Conservation (phyloP, 345 rosid species). For the Cochlearia excelsa region DNA sequence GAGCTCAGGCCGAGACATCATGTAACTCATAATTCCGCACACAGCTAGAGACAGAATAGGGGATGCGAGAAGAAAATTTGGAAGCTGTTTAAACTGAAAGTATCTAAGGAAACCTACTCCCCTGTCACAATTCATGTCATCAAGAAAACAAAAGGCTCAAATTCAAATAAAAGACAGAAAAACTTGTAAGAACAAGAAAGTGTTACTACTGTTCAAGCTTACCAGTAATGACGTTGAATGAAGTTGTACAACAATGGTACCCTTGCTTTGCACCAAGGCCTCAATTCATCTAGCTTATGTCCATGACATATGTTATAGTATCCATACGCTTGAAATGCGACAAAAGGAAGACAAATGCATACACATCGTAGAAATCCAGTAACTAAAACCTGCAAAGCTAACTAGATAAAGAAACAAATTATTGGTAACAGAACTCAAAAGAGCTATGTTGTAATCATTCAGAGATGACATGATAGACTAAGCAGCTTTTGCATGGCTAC, state of each 20-base stretch:
- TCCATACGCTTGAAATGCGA: slow-evolving; percentile 82
- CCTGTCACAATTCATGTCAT: slow-evolving; percentile 40
- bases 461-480: too few species aligned
- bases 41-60: slow-evolving; percentile 74
- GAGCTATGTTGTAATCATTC: not conserved
- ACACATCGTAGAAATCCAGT: slow-evolving; percentile 56
- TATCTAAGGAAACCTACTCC: slow-evolving; percentile 88
- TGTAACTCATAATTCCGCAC: slow-evolving; percentile 58
- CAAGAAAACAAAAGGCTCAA: slow-evolving; percentile 1
- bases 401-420: slow-evolving; percentile 39
- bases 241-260: slow-evolving; percentile 76
- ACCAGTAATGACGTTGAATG: slow-evolving; percentile 91
- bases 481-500: too few species aligned
- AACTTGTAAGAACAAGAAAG: slow-evolving; percentile 17
- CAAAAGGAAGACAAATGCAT: slow-evolving; percentile 65
- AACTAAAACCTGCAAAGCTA: slow-evolving; percentile 53
- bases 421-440: not conserved
- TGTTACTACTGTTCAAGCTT: slow-evolving; percentile 20
- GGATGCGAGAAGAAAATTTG: slow-evolving; percentile 94
- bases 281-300: slow-evolving; percentile 44
- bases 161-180: slow-evolving; percentile 10
- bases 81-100: slow-evolving; percentile 81
- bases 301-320: slow-evolving; percentile 70
- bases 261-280: slow-evolving; percentile 89
- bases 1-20: slow-evolving; percentile 47